A percentile compares a stretch with the other conserved stretches of the same genome.
These are phyloP conservation scores for Cladosporium phlei DNA, from an alignment of 2,329 filamentous ascomycete species.

Conservation along the genomic window DNA sequence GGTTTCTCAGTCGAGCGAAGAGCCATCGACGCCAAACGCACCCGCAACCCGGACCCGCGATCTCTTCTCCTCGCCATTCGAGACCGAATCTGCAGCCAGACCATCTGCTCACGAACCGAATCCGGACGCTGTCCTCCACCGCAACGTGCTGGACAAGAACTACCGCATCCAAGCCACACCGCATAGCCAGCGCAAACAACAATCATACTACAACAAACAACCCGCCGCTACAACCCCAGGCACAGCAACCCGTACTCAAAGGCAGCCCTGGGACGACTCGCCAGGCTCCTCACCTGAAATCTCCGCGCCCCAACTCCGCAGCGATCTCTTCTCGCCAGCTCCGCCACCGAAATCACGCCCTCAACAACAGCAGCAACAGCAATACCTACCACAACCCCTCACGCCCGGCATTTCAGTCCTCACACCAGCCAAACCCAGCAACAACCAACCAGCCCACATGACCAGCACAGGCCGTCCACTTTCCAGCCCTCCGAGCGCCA, in stretches of 20 bases:
- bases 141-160: slow-evolving; percentile 80
- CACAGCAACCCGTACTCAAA: slow-evolving; percentile 35
- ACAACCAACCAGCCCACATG: slow-evolving; percentile 19
- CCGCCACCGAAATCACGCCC: neutral
- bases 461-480: slow-evolving; percentile 33
- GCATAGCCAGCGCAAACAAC: slow-evolving; percentile 42
- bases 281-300: slow-evolving; percentile 59
- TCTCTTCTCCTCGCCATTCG: slow-evolving; percentile 43
- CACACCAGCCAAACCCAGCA: slow-evolving; percentile 53
- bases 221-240: slow-evolving; percentile 18
- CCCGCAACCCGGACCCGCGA: slow-evolving; percentile 14
- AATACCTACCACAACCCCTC: slow-evolving; percentile 45
- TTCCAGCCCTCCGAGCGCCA: slow-evolving; percentile 25
- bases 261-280: slow-evolving; percentile 39
- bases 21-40: slow-evolving; percentile 27
- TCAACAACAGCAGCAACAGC: neutral
- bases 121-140: slow-evolving; percentile 79
- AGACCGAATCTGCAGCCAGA: slow-evolving; percentile 35
- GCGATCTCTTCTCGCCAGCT: slow-evolving; percentile 64
- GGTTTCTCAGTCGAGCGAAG: slow-evolving; percentile 17
- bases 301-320: slow-evolving; percentile 74
- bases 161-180: slow-evolving; percentile 93
- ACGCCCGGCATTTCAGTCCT: slow-evolving; percentile 80
- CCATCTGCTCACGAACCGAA: slow-evolving; percentile 35
- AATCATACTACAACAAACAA: slow-evolving; percentile 15